phyloP scores from a whole-genome alignment of 2,329 filamentous ascomycete species.

The Ustulina deusta region DNA sequence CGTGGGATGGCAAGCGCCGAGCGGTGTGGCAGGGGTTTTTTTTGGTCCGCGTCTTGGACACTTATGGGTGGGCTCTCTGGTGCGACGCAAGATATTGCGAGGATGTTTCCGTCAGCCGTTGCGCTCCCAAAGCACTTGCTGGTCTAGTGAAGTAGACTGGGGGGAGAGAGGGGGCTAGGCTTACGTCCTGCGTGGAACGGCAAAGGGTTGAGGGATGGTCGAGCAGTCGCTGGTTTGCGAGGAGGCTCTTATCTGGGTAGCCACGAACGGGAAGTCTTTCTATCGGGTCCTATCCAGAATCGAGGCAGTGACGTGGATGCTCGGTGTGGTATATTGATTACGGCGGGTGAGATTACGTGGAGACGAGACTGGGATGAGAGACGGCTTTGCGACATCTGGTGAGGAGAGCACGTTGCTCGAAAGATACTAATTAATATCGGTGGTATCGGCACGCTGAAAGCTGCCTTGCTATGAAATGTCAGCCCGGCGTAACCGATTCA shows the following conservation, averaged over 20 bases:
- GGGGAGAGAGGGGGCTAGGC: no score
- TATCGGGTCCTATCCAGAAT: not conserved
- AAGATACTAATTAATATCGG: no score
- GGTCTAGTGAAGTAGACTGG: no score
- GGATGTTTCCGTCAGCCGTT: not conserved
- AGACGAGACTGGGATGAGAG: not conserved
- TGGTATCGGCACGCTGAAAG: not conserved
- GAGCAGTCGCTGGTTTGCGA: not conserved
- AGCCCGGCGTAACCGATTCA: not conserved
- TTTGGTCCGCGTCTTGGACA: slow-evolving; percentile 1
- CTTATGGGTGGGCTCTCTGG: no score
- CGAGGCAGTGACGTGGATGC: not conserved
- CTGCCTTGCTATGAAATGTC: not conserved
- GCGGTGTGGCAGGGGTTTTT: not conserved
- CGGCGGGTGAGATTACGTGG: not conserved
- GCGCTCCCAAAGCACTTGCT: no score
- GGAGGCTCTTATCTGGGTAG: not conserved
- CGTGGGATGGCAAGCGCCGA: slow-evolving; percentile 6
- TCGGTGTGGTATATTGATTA: not conserved
- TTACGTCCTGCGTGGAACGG: not conserved
- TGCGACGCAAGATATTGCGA: no score
- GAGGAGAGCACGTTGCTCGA: not conserved
- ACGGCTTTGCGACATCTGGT: not conserved
- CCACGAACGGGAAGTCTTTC: no score
- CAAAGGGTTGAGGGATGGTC: not conserved